Conservation (phyloP, 176 grass and related monocot genomes). For the Musa itinerans region DNA sequence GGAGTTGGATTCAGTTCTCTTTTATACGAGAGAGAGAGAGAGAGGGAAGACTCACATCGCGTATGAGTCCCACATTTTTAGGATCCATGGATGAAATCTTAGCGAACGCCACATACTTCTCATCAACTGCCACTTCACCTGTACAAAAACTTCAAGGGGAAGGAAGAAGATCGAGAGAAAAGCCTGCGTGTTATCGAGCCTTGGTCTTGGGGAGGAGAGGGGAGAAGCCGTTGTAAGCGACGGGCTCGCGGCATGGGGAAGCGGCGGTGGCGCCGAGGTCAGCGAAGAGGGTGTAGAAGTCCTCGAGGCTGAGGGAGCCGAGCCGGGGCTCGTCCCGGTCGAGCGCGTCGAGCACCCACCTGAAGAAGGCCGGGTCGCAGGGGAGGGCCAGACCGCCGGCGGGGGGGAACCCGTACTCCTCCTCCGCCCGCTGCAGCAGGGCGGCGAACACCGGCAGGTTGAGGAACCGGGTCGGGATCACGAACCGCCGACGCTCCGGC, state of each 20-base stretch:
- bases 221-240: background rate
- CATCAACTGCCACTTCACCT: background rate
- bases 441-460: slow-evolving; percentile 12
- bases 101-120: background rate
- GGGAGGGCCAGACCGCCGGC: slow-evolving; percentile 16
- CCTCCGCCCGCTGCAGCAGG: slow-evolving; percentile 10
- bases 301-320: background rate
- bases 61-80: background rate
- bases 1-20: background rate
- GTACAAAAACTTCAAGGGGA: background rate
- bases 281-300: slow-evolving; percentile 9
- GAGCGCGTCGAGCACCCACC: slow-evolving; percentile 21
- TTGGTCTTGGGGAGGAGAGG: slow-evolving; percentile 15
- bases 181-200: background rate
- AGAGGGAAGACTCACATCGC: background rate
- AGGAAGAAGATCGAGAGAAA: background rate
- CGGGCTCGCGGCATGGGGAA: background rate
- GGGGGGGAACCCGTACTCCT: slow-evolving; percentile 17
- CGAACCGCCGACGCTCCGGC: slow-evolving; percentile 11
- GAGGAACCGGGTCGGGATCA: slow-evolving; percentile 17
- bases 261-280: background rate
- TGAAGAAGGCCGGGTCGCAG: slow-evolving; percentile 19
- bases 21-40: background rate
- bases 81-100: slow-evolving; percentile 2
- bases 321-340: slow-evolving; percentile 11